Base-by-base conservation (phyloP, 148 eudicot genomes). In the Diospyros lotus region DNA sequence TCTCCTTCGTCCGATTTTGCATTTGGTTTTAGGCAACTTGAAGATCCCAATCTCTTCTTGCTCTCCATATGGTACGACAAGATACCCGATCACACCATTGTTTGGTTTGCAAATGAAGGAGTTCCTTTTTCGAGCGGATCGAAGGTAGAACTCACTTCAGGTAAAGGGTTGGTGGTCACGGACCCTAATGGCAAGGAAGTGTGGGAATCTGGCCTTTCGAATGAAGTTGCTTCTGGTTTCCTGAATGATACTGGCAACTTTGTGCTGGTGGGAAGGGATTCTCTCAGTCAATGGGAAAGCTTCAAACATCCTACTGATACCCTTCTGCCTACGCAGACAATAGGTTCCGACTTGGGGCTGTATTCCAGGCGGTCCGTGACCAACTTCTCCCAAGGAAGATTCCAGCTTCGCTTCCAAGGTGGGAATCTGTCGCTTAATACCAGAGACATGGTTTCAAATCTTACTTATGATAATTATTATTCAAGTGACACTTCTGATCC, bases 1-100 rank as follows among this genome's bases (percentile, higher is more conserved):
- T 86, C 94, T 2, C 86, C 94, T 60, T 83, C 84, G 0, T 80
- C 81, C 7, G 90, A 89, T 72, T 89, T 89, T 52, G 85, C 86
- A 54, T 87, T 89, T 7, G 90, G 93, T 5, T 89, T 89, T 75
- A 74, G 52, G 2, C 72, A 41, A 56, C 28, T 80, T 44, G 61
- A 72, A 41, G 71, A 59, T 5, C 53, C 41, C 3, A 63, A 82
- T 56, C 79, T 69, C 52, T 89, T 75, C 76, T 73, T 86, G 73
- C 88, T 82, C 4, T 79, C 88, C 69, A 86, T 87, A 52, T 89
- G 88, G 93, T 89, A 82, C 59, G 67, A 82, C 14, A 84, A 84
- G 40, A 86, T 86, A 14, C 88, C 89, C 0, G 84, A 85, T 13
- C 45, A 66, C 53, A 87, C 88, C 44, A 76, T 83, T 28, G 82